A percentile compares a stretch with the other conserved stretches of the same genome.
Evolutionary conservation across 805 yeast species (phyloP).

Genomic region (Candida maesae): DNA sequence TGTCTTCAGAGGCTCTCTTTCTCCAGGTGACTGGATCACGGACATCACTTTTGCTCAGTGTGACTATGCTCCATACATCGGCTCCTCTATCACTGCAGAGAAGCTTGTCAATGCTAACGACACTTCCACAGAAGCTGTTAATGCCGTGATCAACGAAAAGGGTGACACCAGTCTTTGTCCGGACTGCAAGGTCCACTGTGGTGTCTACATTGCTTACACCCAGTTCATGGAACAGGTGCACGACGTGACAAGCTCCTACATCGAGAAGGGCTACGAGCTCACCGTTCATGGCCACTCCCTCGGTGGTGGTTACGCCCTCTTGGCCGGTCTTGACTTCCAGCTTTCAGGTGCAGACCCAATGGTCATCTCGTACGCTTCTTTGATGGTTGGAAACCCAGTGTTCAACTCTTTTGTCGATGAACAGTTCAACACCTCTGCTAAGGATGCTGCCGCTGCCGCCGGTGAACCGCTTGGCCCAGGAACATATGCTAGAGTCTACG

Average conservation of each 20-base stretch:
- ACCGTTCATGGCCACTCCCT: conserved; percentile 70
- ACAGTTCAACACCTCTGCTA: conserved; percentile 38
- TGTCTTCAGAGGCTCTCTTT: conserved; percentile 62
- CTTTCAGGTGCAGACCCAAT: conserved; percentile 53
- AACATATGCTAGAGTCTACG: conserved; percentile 49
- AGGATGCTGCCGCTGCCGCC: conserved; percentile 25
- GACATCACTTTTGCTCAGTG: conserved; percentile 49
- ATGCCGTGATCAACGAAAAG: conserved; percentile 1
- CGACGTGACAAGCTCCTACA: conserved; percentile 30
- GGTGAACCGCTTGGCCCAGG: conserved; percentile 31
- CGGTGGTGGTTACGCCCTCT: conserved; percentile 66
- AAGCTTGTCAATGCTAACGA: conserved; percentile 1
- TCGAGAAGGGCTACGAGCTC: conserved; percentile 42
- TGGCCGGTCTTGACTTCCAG: conserved; percentile 60
- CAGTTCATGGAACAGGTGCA: conserved; percentile 38
- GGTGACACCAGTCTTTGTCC: conserved; percentile 34
- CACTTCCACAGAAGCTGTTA: neutral
- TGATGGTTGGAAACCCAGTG: conserved; percentile 55
- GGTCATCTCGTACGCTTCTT: conserved; percentile 59
- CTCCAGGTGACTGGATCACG: conserved; percentile 58
- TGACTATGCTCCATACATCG: conserved; percentile 40
- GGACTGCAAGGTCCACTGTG: conserved; percentile 59
- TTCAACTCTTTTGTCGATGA: conserved; percentile 51
- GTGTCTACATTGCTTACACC: conserved; percentile 49
- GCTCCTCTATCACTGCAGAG: neutral